Percentiles rank a stretch among this genome's conserved stretches.
phyloP scores from a whole-genome alignment of 2,329 filamentous ascomycete genomes.

The Ascochyta viciae-villosae region DNA sequence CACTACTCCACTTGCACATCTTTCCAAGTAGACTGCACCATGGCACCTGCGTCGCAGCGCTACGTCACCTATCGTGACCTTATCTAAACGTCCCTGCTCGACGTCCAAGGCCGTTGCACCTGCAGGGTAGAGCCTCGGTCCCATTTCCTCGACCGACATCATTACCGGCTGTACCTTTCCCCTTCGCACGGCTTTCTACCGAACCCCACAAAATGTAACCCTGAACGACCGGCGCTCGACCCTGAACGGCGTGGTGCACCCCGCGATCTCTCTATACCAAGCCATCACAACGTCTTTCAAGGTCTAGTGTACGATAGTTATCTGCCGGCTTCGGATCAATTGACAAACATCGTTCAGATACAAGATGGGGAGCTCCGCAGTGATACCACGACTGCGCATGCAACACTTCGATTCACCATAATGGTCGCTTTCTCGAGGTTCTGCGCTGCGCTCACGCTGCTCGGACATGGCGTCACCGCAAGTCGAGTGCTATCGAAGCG shows the following conservation, averaged over 20 bases:
- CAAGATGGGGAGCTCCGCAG: slow-evolving; percentile 4
- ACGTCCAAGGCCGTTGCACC: not conserved
- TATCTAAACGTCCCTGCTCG: slow-evolving; percentile 3
- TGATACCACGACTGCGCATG: not conserved
- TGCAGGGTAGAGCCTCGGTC: slow-evolving; percentile 11
- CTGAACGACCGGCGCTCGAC: slow-evolving; percentile 14
- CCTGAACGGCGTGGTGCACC: slow-evolving; percentile 9
- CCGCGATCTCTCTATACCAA: slow-evolving; percentile 13
- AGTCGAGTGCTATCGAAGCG: slow-evolving; percentile 12
- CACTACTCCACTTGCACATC: not conserved
- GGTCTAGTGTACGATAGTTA: not conserved
- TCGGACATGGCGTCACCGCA: slow-evolving; percentile 15
- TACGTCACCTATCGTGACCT: slow-evolving; percentile 14
- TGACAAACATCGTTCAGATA: not conserved
- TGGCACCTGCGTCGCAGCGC: not conserved
- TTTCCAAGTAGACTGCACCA: not conserved
- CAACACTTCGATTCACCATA: not conserved
- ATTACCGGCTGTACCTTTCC: slow-evolving; percentile 15
- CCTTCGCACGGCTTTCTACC: slow-evolving; percentile 21
- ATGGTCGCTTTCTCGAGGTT: slow-evolving; percentile 18
- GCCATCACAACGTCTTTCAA: slow-evolving; percentile 1
- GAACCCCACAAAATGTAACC: slow-evolving; percentile 24
- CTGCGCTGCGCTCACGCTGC: slow-evolving; percentile 21
- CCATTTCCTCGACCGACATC: slow-evolving; percentile 18
- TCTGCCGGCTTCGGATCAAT: slow-evolving; percentile 8